These are phyloP conservation scores for Pulveroboletus sp. DNA, from an alignment of 768 basidiomycete genomes.

Conservation along the genomic window DNA sequence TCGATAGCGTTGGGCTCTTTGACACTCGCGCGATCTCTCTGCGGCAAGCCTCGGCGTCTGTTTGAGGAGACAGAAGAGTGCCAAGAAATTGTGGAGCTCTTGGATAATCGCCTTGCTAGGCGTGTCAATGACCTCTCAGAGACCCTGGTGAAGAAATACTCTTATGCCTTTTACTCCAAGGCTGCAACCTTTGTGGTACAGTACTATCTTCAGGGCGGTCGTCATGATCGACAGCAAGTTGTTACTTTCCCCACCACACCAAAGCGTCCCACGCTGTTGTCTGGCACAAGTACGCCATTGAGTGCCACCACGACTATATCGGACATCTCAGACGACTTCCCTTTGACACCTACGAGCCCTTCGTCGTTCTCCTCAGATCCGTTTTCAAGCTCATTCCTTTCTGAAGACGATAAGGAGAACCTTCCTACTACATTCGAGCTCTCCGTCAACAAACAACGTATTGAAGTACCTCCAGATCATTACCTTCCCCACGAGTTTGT, in stretches of 20 bases:
- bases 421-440: constrained; percentile 66
- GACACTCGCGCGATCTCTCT: constrained; percentile 83
- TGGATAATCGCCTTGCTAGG: constrained; percentile 83
- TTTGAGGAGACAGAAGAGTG: constrained; percentile 85
- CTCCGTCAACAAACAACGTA: constrained; percentile 62
- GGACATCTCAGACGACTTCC: constrained; percentile 79
- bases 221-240: constrained; percentile 49
- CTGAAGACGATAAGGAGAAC: constrained; percentile 80
- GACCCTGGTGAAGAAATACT: constrained; percentile 95
- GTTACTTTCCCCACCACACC: constrained; percentile 62
- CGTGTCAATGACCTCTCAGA: constrained; percentile 92
- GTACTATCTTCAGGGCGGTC: constrained; percentile 87
- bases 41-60: constrained; percentile 69
- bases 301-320: constrained; percentile 71
- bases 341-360: constrained; percentile 75
- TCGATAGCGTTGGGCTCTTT: constrained; percentile 87
- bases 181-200: constrained; percentile 91
- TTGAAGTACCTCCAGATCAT: constrained; percentile 68
- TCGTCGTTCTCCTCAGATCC: constrained; percentile 36
- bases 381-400: constrained; percentile 57
- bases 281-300: constrained; percentile 65
- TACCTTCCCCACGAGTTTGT: constrained; percentile 80
- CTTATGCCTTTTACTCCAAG: constrained; percentile 93
- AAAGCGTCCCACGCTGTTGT: constrained; percentile 34
- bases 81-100: constrained; percentile 74